Evolutionary conservation across 768 basidiomycete species (phyloP).

Genomic region (Tubosaeta sp.): DNA sequence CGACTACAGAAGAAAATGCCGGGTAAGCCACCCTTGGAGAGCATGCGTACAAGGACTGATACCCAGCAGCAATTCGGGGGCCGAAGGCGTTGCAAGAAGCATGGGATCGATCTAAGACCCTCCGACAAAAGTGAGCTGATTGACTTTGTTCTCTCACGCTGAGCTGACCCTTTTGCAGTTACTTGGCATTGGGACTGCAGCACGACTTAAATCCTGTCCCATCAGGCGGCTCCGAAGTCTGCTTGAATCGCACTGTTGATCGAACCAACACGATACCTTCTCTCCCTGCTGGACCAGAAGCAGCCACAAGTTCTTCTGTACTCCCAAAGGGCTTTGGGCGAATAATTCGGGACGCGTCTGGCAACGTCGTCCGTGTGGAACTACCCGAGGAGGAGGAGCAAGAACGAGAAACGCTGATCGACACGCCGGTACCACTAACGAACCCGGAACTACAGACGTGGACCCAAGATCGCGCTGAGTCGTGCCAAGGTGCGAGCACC

Average conservation of each 20-base stretch:
- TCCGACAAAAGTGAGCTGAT: conserved; percentile 82
- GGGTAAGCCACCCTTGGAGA: conserved; percentile 39
- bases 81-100: conserved; percentile 77
- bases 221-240: conserved; percentile 64
- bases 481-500: not conserved
- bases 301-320: conserved; percentile 17
- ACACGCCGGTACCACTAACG: conserved; percentile 26
- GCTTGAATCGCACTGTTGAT: conserved; percentile 1
- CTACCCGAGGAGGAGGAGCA: conserved; percentile 49
- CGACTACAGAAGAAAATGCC: conserved; percentile 75
- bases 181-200: conserved; percentile 70
- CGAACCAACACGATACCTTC: not conserved
- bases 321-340: conserved; percentile 69
- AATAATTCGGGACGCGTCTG: conserved; percentile 76
- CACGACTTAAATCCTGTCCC: conserved; percentile 62
- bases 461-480: conserved; percentile 8
- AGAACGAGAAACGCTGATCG: conserved; percentile 36
- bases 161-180: conserved; percentile 41
- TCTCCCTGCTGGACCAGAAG: conserved; percentile 1
- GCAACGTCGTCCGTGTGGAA: conserved; percentile 70
- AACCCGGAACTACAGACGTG: conserved; percentile 19
- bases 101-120: conserved; percentile 86
- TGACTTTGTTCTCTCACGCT: not conserved
- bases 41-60: conserved; percentile 4
- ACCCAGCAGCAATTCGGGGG: conserved; percentile 63